A percentile compares a stretch with the other conserved stretches of the same genome.
phyloP scores from a whole-genome alignment of 495 filamentous ascomycete species.

The Letharia columbiana region DNA sequence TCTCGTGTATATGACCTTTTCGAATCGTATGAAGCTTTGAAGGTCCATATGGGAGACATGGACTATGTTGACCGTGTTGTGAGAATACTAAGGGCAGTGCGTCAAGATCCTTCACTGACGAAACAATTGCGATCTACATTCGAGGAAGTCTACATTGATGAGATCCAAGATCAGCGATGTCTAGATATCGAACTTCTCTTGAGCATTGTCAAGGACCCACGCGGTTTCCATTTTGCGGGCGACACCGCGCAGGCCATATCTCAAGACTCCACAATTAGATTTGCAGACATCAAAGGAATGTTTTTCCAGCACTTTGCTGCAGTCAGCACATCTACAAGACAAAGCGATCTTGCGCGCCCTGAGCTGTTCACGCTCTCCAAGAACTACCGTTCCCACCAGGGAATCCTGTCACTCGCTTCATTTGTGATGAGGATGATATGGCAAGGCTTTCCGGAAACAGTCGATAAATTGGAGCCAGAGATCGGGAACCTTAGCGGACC shows the following conservation, averaged over 20 bases:
- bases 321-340: slow-evolving; percentile 14
- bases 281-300: slow-evolving; percentile 35
- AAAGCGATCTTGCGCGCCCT: slow-evolving; percentile 26
- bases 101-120: slow-evolving; percentile 16
- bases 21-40: slow-evolving; percentile 33
- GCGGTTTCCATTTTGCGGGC: slow-evolving; percentile 38
- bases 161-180: slow-evolving; percentile 37
- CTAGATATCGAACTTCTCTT: slow-evolving; percentile 35
- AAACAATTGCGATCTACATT: slow-evolving; percentile 27
- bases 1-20: slow-evolving; percentile 31
- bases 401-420: slow-evolving; percentile 36
- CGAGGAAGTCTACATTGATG: slow-evolving; percentile 40
- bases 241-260: slow-evolving; percentile 42
- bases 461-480: slow-evolving; percentile 38
- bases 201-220: slow-evolving; percentile 28
- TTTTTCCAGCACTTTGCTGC: slow-evolving; percentile 31
- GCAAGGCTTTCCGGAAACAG: slow-evolving; percentile 33
- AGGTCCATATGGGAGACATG: slow-evolving; percentile 27
- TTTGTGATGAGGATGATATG: slow-evolving; percentile 32
- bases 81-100: slow-evolving; percentile 21
- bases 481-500: slow-evolving; percentile 33
- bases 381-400: slow-evolving; percentile 41
- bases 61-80: slow-evolving; percentile 35
- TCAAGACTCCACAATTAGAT: slow-evolving; percentile 37
- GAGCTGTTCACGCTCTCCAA: slow-evolving; percentile 28